phyloP scores from a whole-genome alignment of 129 eudicot species.

The Flaveria linearis region DNA sequence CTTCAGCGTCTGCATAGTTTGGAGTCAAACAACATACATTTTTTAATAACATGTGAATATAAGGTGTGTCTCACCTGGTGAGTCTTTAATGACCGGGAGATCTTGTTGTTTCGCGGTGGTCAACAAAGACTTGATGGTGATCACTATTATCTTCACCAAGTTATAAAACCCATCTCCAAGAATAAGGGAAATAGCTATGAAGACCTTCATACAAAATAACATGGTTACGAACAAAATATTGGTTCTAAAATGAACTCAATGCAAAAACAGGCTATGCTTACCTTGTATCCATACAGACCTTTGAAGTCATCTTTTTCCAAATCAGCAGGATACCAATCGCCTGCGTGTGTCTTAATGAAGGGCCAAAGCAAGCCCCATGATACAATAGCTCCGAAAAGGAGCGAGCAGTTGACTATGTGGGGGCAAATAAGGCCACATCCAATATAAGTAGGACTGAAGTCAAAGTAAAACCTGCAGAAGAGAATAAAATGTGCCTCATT shows the following conservation, averaged over 20 bases:
- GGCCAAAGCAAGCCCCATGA: conserved; percentile 99
- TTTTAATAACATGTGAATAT: background rate
- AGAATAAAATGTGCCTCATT: background rate
- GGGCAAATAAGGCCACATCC: conserved; percentile 98
- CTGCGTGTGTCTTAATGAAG: conserved; percentile 55
- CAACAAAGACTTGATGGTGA: background rate
- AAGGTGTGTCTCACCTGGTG: background rate
- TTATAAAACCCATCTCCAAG: conserved; percentile 11
- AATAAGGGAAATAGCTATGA: conserved; percentile 10
- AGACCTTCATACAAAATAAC: background rate
- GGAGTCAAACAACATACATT: background rate
- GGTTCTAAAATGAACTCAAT: no score
- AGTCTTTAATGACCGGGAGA: background rate
- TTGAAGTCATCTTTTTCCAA: conserved; percentile 72
- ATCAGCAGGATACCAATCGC: conserved; percentile 79
- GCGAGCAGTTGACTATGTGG: conserved; percentile 88
- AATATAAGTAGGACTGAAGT: conserved; percentile 91
- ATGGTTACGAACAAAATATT: background rate
- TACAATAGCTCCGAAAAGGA: conserved; percentile 78
- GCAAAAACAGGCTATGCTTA: conserved; percentile 14
- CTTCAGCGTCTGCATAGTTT: conserved; percentile 10
- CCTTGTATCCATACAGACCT: conserved; percentile 91
- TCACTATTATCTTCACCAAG: conserved; percentile 5
- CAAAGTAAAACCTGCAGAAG: conserved; percentile 82
- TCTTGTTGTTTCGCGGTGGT: background rate